These are phyloP conservation scores for Microglena sp. DNA, from an alignment of 139 green algal genomes.

Conservation along the genomic window DNA sequence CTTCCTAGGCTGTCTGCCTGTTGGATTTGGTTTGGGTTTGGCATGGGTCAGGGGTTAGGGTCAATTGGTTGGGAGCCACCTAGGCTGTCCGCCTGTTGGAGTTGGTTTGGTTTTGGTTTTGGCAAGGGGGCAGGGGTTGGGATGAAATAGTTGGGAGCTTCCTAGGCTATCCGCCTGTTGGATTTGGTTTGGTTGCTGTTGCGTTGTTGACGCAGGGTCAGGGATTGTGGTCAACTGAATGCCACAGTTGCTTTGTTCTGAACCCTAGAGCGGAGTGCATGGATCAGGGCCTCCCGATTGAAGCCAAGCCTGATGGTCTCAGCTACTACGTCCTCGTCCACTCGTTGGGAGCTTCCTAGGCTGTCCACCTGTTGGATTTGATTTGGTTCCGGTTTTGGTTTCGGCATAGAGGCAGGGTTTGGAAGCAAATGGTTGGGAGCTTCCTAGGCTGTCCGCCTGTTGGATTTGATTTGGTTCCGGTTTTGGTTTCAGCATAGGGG, in stretches of 20 bases:
- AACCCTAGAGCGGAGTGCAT: constrained; percentile 49
- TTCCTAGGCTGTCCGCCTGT: constrained; percentile 45
- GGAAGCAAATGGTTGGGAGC: too few species aligned
- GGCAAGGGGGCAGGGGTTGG: too few species aligned
- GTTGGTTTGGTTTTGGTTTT: too few species aligned
- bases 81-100: constrained; percentile 44
- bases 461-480: too few species aligned
- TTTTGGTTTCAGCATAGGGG: too few species aligned
- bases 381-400: too few species aligned
- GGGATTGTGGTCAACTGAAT: too few species aligned
- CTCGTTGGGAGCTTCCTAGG: constrained; percentile 16
- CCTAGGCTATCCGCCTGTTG: constrained; percentile 48
- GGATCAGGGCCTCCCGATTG: constrained; percentile 52
- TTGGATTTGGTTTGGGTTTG: too few species aligned
- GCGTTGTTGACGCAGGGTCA: too few species aligned
- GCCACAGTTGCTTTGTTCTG: constrained; percentile 92
- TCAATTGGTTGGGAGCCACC: constrained; percentile 37
- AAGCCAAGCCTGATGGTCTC: constrained; percentile 82
- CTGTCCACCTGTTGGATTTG: constrained; percentile 55
- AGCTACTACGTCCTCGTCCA: constrained; percentile 73
- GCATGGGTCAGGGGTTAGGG: too few species aligned
- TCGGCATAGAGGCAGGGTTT: too few species aligned
- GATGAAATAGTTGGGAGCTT: constrained; percentile 35
- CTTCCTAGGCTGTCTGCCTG: constrained; percentile 46
- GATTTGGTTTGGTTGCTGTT: too few species aligned